Percentiles rank a stretch among this genome's conserved stretches.
phyloP scores from a whole-genome alignment of 345 rosid genomes.

The Heritiera fomes region DNA sequence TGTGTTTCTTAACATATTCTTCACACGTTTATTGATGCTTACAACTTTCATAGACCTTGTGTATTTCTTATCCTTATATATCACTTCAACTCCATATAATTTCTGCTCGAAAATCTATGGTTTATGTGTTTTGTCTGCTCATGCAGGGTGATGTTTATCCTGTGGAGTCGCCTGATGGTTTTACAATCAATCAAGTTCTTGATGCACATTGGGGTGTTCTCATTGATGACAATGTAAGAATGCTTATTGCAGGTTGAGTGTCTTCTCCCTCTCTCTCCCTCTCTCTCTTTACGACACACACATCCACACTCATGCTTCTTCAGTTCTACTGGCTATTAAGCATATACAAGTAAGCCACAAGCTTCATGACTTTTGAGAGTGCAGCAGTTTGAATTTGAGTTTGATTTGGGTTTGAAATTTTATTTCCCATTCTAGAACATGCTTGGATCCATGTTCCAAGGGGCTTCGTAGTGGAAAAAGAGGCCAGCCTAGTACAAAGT shows the following conservation, averaged over 20 bases:
- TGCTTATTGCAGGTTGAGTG: neutral
- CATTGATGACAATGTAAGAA: conserved; percentile 63
- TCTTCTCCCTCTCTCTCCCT: neutral
- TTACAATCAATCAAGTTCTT: conserved; percentile 54
- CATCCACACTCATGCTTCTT: too few relatives aligned
- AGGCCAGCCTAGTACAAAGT: neutral
- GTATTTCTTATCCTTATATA: neutral
- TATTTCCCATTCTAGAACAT: neutral
- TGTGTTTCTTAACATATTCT: neutral
- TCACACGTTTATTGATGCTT: neutral
- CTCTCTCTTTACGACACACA: neutral
- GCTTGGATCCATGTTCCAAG: neutral
- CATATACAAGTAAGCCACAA: neutral
- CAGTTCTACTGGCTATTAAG: neutral
- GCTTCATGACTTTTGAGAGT: neutral
- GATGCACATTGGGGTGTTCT: conserved; percentile 93
- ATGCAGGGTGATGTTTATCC: conserved; percentile 85
- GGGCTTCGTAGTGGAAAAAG: neutral
- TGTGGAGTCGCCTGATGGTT: conserved; percentile 54
- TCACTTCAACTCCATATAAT: neutral
- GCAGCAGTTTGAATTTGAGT: neutral
- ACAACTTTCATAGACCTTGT: neutral
- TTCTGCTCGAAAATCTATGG: neutral
- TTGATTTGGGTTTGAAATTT: conserved; percentile 6
- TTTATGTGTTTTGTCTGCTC: conserved; percentile 19